Base-by-base conservation (phyloP, 768 basidiomycete species). In the Exsudoporus frostii region DNA sequence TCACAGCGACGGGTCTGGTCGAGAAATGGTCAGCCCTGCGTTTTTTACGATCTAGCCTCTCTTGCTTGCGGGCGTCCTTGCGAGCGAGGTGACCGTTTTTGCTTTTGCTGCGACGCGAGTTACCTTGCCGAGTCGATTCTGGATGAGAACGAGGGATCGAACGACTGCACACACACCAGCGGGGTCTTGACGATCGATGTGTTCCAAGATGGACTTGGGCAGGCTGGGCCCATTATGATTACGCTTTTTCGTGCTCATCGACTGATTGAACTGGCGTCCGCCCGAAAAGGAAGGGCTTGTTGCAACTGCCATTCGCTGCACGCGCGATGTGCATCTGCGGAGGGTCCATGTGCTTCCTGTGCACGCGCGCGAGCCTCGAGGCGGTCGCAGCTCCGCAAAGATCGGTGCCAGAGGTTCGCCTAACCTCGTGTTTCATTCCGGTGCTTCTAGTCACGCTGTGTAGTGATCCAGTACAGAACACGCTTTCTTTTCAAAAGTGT, bases 21-120 rank as follows among this genome's bases (percentile, higher is more conserved):
- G 79, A 74, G 66, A 86, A 86, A 62, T 79, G 81, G 36, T 77
- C 73, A 0, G 85, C 84, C 61, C 81, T 89, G 41, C 81, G 78
- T 61, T 80, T 76, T 65, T 88, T 92, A 46, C 75, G 75, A 41
- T 73, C 74, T 1, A 72, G 54, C n/a, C 88, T 77, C 27, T 79
- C 79, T 59, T 83, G 78, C 64, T 85, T 90, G 39, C 88, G 73
- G 14, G 77, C 65, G 44, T 86, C 86, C 65, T 83, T 89, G 51
- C 87, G 77, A 43, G 78, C 76, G 24, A 61, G 41, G 37, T 68
- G 62, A 7, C n/a, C 14, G 10, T 40, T 44, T 29, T 48, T 59
- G 33, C 37, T 34, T 42, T 47, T 59, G 44, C 17, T 32, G 33
- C 43, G 58, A 51, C 45, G 45, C 10, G 42, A 9, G 41, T 24